phyloP scores from a whole-genome alignment of 2,329 filamentous ascomycete species.

The Sarocladium brachiariae region DNA sequence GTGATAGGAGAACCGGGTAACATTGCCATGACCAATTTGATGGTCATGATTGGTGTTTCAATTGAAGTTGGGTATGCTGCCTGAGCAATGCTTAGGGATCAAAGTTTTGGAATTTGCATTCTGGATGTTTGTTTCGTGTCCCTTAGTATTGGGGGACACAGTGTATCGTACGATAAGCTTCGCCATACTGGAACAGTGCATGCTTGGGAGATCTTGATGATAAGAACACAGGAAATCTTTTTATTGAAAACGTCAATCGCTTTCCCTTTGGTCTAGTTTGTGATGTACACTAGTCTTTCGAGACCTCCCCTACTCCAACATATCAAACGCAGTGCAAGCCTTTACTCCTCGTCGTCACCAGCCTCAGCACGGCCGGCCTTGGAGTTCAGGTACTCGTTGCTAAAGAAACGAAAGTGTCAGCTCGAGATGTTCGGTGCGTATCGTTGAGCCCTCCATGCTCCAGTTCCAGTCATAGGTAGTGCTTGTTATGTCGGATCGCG shows the following conservation, averaged over 20 bases:
- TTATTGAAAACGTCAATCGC: slow-evolving; percentile 19
- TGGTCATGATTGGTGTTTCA: not conserved
- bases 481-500: too few relatives aligned
- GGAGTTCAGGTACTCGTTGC: slow-evolving; percentile 77
- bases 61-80: too few relatives aligned
- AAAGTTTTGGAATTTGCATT: too few relatives aligned
- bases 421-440: too few relatives aligned
- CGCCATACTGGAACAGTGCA: too few relatives aligned
- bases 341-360: slow-evolving; percentile 37
- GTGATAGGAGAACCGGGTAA: not conserved
- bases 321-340: not conserved
- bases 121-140: too few relatives aligned
- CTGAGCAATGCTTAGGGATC: too few relatives aligned
- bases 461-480: too few relatives aligned
- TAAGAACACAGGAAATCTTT: slow-evolving; percentile 9
- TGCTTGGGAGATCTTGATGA: too few relatives aligned
- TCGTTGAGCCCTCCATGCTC: too few relatives aligned
- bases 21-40: not conserved
- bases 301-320: slow-evolving; percentile 26
- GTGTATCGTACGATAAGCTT: too few relatives aligned
- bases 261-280: slow-evolving; percentile 31
- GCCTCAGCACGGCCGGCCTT: slow-evolving; percentile 62
- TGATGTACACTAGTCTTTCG: slow-evolving; percentile 34
- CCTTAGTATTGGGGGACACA: too few relatives aligned
- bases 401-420: slow-evolving; percentile 29